Base-by-base conservation (phyloP, 768 basidiomycete species). In the Hortiboletus campestris region DNA sequence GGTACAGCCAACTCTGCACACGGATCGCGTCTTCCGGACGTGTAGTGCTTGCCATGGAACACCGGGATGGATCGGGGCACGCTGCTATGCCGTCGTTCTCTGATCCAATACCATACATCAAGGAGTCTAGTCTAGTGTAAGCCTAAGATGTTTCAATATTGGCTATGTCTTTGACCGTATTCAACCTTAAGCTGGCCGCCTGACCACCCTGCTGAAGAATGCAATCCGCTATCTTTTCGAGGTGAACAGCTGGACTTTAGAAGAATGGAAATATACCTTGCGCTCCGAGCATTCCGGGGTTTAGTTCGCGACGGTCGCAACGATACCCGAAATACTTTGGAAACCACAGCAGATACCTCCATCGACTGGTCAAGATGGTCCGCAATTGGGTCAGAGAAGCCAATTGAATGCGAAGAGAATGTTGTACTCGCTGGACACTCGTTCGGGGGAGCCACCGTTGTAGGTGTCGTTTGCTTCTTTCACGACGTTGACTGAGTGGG, bases 11-110 rank as follows among this genome's bases (percentile, higher is more conserved):
- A 67, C 68, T 88, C 55, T 93, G 91, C 65, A 76, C 80, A 3
- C 79, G 81, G 22, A 68, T 94, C 20, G 94, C 93, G 4, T 82
- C 88, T 5, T 78, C 86, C 36, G 94, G 94, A 2, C 85, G 81
- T 56, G 84, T 94, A 6, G 91, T 96, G 3, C 76, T 92, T 42
- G 86, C 90, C 6, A 65, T 94, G 22, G 90, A 94, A 65, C 93
- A 94, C 67, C 80, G 86, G 11, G 94, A 95, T 67, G 92, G 91
- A 1, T 86, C 87, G 4, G 85, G 81, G 3, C 84, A 84, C 0
- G 78, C 74, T 5, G 78, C 75, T 56, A 69, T 78, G 43, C 71
- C 76, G 57, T 60, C 65, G 59, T 61, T 64, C 68, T 31, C 58
- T 72, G 58, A 49, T 28, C 57, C 60, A 29, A 66, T 75, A 25